Conservation (phyloP, 306 rosid genomes). For the Trifolium repens region DNA sequence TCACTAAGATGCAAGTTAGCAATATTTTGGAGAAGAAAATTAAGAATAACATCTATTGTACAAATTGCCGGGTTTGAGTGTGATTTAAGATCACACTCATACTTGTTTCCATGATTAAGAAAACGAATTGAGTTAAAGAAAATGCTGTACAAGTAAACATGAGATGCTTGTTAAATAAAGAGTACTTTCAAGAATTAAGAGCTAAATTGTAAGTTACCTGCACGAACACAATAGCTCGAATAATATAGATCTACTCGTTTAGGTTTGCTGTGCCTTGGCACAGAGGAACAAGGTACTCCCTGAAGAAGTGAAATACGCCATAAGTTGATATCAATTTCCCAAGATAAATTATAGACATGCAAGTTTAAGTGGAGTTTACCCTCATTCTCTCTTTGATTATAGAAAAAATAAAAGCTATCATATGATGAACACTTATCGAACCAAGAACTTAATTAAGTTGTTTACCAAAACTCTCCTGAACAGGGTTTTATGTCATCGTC, state of each 20-base stretch:
- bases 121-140: neutral
- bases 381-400: no score
- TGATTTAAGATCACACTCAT: conserved; percentile 13
- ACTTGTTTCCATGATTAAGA: neutral
- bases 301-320: conserved; percentile 32
- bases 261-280: conserved; percentile 58
- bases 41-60: conserved; percentile 7
- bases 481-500: neutral
- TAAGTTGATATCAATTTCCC: conserved; percentile 11
- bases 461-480: neutral
- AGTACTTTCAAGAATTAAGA: conserved; percentile 29
- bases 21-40: conserved; percentile 7
- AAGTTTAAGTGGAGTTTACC: no score
- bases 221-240: conserved; percentile 71
- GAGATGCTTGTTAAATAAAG: conserved; percentile 3
- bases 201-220: conserved; percentile 47
- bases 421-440: neutral
- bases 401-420: no score
- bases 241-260: conserved; percentile 61
- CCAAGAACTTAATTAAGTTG: neutral
- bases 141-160: neutral
- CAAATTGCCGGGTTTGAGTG: neutral
- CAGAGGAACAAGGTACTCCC: conserved; percentile 64
- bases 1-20: neutral
- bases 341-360: neutral